Evolutionary conservation across 805 yeast genomes (phyloP), one percentile per base, ranked within the genome.

Genomic region (Spathaspora boniae): DNA sequence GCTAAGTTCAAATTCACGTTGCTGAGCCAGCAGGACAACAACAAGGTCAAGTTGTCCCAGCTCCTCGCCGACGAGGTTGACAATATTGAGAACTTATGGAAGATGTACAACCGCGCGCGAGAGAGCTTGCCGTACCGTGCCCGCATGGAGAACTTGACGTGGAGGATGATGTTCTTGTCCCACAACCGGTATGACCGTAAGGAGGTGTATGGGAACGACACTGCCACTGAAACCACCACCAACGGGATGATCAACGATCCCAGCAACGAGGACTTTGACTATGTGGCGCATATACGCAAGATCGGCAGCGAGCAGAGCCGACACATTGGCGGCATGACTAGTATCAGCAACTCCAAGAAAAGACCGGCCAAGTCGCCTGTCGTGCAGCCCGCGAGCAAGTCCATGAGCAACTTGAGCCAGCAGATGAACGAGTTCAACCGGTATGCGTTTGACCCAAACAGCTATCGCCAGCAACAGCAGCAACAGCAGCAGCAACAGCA

Each of bases 61-160:
- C 21, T 40, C 9, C 11, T 40, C 14, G 26, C 40, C n/a, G 9
- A 16, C 12, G 41, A 36, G n/a, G 17, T 31, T 9, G 29, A 36
- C 16, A 32, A 33, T 18, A 36, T 40, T 14, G 63, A 56, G 31
- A 52, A 44, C 40, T 54, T 86, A 16, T 88, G 95, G 95, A 78
- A 78, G 51, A 74, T 88, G 81, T 88, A 88, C 58, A 69, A 82
- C 34, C 75, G 74, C 44, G 94, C 95, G 11, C 78, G 76, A 45
- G 80, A 85, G 8, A 70, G 81, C 9, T 60, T 88, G 26, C 95
- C 95, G 1, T 79, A 85, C 54, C 73, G 75, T 37, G 72, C 77
- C 18, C 65, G 96, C 33, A 82, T 88, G 80, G 86, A 84, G 51
- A 88, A 88, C 53, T 58, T 87, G 36, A 80, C 94, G 7, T 87